Evolutionary conservation across 1,284 basidiomycete species (phyloP).

Genomic region (Ganoderma leucocontextum): DNA sequence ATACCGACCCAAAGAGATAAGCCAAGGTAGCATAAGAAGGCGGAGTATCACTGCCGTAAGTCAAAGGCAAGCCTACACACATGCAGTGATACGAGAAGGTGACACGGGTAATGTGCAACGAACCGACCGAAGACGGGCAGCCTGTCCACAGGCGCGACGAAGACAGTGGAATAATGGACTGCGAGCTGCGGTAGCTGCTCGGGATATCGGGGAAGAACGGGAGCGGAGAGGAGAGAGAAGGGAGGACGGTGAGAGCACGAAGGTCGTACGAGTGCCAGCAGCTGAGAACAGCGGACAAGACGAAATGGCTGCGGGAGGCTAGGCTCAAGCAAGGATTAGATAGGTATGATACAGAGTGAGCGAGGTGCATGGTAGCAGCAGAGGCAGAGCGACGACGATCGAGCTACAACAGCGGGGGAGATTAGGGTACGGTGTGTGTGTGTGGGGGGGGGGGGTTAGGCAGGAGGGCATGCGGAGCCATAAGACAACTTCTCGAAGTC

Average conservation of each 20-base stretch:
- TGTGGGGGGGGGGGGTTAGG: neutral
- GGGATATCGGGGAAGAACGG: neutral
- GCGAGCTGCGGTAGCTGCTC: slow-evolving; percentile 1
- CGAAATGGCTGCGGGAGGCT: slow-evolving; percentile 7
- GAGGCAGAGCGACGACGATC: slow-evolving; percentile 24
- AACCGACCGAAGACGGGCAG: neutral
- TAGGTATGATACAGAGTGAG: slow-evolving; percentile 22
- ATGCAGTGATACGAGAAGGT: neutral
- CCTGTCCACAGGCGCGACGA: slow-evolving; percentile 20
- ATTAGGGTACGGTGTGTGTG: slow-evolving; percentile 13
- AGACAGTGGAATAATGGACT: neutral
- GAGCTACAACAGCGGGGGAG: slow-evolving; percentile 31
- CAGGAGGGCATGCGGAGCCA: slow-evolving; percentile 10
- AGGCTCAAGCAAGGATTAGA: slow-evolving; percentile 5
- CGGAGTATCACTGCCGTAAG: neutral
- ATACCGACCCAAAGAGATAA: neutral
- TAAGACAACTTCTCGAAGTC: slow-evolving; percentile 37
- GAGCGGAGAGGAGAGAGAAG: neutral
- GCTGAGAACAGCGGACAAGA: slow-evolving; percentile 5
- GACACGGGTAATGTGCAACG: neutral
- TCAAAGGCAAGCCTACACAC: neutral
- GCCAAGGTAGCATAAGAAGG: neutral
- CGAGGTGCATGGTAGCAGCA: slow-evolving; percentile 5
- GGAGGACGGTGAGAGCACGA: slow-evolving; percentile 11
- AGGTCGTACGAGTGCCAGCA: slow-evolving; percentile 14